phyloP scores from a whole-genome alignment of 2,329 filamentous ascomycete genomes.

The Pseudofabraea citricarpa region DNA sequence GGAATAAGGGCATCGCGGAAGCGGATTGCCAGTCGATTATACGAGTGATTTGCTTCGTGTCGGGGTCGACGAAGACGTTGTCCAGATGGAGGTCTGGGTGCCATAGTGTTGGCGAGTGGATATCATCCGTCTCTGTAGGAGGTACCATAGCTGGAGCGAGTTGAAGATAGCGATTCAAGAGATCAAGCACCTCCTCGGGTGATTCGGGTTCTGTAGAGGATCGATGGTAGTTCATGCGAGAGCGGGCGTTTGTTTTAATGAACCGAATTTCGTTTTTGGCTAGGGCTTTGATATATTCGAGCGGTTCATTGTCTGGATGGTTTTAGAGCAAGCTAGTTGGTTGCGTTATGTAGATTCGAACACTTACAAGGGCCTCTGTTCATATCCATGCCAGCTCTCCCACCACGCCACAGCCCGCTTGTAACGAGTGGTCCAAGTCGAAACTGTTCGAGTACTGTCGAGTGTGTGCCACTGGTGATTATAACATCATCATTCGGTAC shows the following conservation, averaged over 20 bases:
- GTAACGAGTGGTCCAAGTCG: slow-evolving; percentile 5
- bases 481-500: slow-evolving; percentile 2
- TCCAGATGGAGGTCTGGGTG: slow-evolving; percentile 21
- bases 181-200: slow-evolving; percentile 12
- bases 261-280: slow-evolving; percentile 12
- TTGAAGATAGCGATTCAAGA: slow-evolving; percentile 12
- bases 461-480: slow-evolving; percentile 1
- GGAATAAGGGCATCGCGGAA: slow-evolving; percentile 9
- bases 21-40: slow-evolving; percentile 16
- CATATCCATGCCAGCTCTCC: slow-evolving; percentile 8
- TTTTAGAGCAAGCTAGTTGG: slow-evolving; percentile 2
- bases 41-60: slow-evolving; percentile 13
- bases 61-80: slow-evolving; percentile 20
- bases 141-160: slow-evolving; percentile 14
- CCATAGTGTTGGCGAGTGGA: slow-evolving; percentile 14
- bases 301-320: slow-evolving; percentile 2
- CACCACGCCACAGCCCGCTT: slow-evolving; percentile 6
- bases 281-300: slow-evolving; percentile 8
- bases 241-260: slow-evolving; percentile 10
- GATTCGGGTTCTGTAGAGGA: slow-evolving; percentile 11
- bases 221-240: slow-evolving; percentile 11
- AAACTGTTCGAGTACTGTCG: slow-evolving; percentile 8
- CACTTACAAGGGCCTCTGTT: slow-evolving; percentile 10
- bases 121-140: slow-evolving; percentile 6
- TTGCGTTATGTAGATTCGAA: too few species aligned